phyloP scores from a whole-genome alignment of 2,329 filamentous ascomycete species.

The Cordyceps cateniannulata region DNA sequence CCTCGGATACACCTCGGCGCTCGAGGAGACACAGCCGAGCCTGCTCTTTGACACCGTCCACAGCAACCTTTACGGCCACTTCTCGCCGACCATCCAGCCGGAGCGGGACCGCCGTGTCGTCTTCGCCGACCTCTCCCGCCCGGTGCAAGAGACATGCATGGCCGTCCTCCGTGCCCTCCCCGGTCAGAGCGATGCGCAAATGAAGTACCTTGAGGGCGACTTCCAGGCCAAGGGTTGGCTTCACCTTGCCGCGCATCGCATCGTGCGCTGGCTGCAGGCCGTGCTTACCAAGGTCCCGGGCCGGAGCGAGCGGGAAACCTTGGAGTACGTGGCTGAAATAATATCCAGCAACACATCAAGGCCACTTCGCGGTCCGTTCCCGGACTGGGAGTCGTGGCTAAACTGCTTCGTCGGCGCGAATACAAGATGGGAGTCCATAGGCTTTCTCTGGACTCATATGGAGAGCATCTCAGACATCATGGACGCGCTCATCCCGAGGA shows the following conservation, averaged over 20 bases:
- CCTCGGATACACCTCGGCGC: neutral
- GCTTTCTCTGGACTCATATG: slow-evolving; percentile 26
- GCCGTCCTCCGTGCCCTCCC: slow-evolving; percentile 33
- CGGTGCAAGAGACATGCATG: slow-evolving; percentile 31
- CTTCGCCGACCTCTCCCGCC: slow-evolving; percentile 17
- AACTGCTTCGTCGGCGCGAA: slow-evolving; percentile 31
- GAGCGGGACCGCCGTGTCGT: neutral
- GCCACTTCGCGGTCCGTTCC: slow-evolving; percentile 29
- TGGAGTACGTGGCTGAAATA: slow-evolving; percentile 30
- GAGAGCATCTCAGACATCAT: slow-evolving; percentile 5
- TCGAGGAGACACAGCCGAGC: neutral
- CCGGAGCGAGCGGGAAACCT: neutral
- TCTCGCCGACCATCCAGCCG: neutral
- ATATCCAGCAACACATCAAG: slow-evolving; percentile 33
- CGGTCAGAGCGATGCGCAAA: slow-evolving; percentile 17
- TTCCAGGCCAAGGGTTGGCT: slow-evolving; percentile 28
- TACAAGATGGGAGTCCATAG: slow-evolving; percentile 39
- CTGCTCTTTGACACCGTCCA: neutral
- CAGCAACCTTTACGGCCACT: neutral
- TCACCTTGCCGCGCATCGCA: slow-evolving; percentile 21
- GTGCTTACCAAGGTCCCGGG: slow-evolving; percentile 17
- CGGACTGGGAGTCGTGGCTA: slow-evolving; percentile 29
- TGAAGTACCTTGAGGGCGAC: slow-evolving; percentile 17
- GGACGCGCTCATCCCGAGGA: neutral
- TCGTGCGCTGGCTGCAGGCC: slow-evolving; percentile 27